Evolutionary conservation across 805 yeast species (phyloP).

Genomic region (Clavispora asparagi): DNA sequence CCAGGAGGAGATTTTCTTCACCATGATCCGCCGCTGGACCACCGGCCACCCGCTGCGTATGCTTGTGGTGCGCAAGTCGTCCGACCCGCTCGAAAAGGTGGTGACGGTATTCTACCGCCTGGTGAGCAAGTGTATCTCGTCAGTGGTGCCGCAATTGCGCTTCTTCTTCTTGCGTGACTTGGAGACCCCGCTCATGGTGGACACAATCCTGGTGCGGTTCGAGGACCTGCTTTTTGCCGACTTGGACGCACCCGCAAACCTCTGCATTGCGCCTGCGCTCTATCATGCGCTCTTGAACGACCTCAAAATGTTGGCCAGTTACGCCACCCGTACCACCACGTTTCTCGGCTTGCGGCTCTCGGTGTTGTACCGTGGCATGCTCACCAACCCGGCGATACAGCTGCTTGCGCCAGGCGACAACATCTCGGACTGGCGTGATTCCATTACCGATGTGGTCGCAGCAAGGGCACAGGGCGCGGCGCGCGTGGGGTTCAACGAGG

Average conservation of each 20-base stretch:
- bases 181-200: conserved; percentile 37
- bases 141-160: conserved; percentile 36
- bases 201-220: conserved; percentile 21
- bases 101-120: conserved; percentile 28
- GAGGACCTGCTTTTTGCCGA: conserved; percentile 21
- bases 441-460: conserved; percentile 21
- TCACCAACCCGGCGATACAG: conserved; percentile 19
- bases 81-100: conserved; percentile 29
- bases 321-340: conserved; percentile 26
- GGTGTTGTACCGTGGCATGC: conserved; percentile 24
- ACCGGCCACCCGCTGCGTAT: conserved; percentile 27
- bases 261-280: conserved; percentile 10
- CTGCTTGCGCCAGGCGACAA: conserved; percentile 20
- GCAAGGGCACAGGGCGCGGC: conserved; percentile 18
- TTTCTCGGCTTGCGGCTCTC: conserved; percentile 25
- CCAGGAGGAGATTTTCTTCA: conserved; percentile 31
- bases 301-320: conserved; percentile 21
- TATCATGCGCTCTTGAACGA: conserved; percentile 10
- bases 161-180: conserved; percentile 36
- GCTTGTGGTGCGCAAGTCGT: conserved; percentile 15
- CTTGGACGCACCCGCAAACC: conserved; percentile 14
- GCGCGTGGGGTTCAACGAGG: conserved; percentile 21
- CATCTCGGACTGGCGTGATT: conserved; percentile 21
- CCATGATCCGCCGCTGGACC: conserved; percentile 33
- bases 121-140: conserved; percentile 29